A percentile compares a stretch with the other conserved stretches of the same genome.
Conservation (phyloP, 2,329 filamentous ascomycete genomes). For the Colletotrichum sp. region DNA sequence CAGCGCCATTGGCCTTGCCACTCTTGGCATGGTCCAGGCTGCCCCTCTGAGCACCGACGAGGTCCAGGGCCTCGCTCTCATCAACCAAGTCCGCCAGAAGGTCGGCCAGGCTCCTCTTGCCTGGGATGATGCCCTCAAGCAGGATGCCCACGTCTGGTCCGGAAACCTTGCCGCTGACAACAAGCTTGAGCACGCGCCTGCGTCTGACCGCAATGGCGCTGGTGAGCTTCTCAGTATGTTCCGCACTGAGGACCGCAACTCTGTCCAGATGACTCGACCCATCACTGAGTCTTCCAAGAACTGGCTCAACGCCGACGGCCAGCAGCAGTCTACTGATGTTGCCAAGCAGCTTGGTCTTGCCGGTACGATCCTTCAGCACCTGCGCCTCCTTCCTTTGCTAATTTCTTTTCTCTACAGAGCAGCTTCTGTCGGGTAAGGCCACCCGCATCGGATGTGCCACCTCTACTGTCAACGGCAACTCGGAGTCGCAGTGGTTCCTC, state of each 20-base stretch:
- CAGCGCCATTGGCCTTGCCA: neutral
- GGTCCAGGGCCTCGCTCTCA: neutral
- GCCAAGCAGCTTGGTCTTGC: neutral
- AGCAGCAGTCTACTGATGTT: neutral
- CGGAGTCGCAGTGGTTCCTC: neutral
- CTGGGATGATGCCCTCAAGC: neutral
- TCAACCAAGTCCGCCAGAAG: neutral
- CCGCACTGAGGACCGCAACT: neutral
- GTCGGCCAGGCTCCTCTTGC: neutral
- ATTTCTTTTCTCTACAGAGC: neutral
- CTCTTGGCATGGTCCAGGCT: neutral
- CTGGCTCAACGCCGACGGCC: neutral
- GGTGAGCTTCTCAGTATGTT: neutral
- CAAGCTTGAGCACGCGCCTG: neutral
- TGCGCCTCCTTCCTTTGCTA: neutral
- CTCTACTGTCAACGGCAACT: too few relatives aligned
- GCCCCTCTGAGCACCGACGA: neutral
- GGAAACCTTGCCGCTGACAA: neutral
- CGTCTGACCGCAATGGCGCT: neutral
- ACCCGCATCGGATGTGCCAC: neutral
- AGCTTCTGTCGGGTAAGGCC: neutral
- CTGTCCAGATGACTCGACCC: neutral
- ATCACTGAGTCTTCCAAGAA: neutral
- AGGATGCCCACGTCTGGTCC: neutral
- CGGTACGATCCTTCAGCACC: neutral